phyloP scores from a whole-genome alignment of 2,329 filamentous ascomycete genomes.

The Grosmannia clavigera region DNA sequence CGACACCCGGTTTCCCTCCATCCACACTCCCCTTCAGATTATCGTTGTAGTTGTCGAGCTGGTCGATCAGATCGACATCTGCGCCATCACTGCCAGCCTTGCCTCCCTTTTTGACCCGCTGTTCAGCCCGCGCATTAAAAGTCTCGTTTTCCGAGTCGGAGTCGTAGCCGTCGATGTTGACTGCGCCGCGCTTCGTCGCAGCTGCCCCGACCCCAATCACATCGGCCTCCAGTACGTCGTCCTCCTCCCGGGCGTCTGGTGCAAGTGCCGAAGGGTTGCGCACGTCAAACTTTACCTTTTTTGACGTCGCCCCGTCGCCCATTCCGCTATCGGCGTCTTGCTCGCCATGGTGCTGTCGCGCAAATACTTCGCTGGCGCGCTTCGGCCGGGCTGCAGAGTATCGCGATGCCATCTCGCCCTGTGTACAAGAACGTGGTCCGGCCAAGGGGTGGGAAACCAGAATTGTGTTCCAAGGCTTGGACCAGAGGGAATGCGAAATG shows the following conservation, averaged over 20 bases:
- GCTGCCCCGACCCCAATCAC: slow-evolving; percentile 72
- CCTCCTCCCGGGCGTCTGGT: slow-evolving; percentile 64
- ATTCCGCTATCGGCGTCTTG: slow-evolving; percentile 31
- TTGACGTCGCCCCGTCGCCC: slow-evolving; percentile 33
- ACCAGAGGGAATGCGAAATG: neutral
- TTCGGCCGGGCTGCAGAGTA: slow-evolving; percentile 64
- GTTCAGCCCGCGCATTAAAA: slow-evolving; percentile 62
- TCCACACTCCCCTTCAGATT: slow-evolving; percentile 21
- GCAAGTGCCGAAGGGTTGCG: slow-evolving; percentile 90
- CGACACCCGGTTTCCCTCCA: slow-evolving; percentile 21
- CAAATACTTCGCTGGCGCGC: slow-evolving; percentile 69
- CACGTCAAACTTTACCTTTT: slow-evolving; percentile 85
- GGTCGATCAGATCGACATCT: slow-evolving; percentile 36
- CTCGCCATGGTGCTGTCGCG: slow-evolving; percentile 56
- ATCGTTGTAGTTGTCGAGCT: slow-evolving; percentile 42
- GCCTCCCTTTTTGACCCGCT: slow-evolving; percentile 22
- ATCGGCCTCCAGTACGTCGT: slow-evolving; percentile 70
- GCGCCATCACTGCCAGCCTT: slow-evolving; percentile 12
- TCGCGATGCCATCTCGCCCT: slow-evolving; percentile 37
- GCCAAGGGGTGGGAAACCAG: too few species aligned
- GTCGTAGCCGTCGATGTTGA: slow-evolving; percentile 95
- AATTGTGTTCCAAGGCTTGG: neutral
- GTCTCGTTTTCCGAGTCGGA: slow-evolving; percentile 88
- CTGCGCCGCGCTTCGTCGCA: slow-evolving; percentile 77
- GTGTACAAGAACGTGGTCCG: neutral